A percentile compares a stretch with the other conserved stretches of the same genome.
These are phyloP conservation scores for Desmodesmus armatus DNA, from an alignment of 139 green algal species.

Conservation along the genomic window DNA sequence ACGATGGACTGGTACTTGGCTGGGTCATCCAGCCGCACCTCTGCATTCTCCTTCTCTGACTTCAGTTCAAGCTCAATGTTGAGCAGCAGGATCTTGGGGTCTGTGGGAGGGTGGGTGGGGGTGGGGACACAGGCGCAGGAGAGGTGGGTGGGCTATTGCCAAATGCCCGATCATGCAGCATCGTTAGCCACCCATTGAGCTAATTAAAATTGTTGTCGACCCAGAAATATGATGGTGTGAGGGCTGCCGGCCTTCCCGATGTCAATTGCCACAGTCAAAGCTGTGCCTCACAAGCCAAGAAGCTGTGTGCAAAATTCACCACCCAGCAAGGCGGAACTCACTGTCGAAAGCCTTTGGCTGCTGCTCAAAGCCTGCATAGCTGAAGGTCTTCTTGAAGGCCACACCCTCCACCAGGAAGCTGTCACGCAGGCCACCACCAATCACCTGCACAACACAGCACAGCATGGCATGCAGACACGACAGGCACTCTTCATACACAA, in stretches of 20 bases:
- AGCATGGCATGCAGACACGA: too few species aligned
- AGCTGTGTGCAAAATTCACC: neutral
- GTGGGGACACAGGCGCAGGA: too few species aligned
- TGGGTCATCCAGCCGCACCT: constrained; percentile 94
- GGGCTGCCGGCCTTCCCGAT: too few species aligned
- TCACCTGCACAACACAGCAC: too few species aligned
- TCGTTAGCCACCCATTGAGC: too few species aligned
- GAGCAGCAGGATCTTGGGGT: constrained; percentile 96
- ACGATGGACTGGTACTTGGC: constrained; percentile 89
- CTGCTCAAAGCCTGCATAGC: constrained; percentile 99
- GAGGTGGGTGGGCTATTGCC: too few species aligned
- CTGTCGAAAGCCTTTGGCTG: constrained; percentile 93
- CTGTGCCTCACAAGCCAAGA: neutral
- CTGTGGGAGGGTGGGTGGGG: constrained; percentile 3
- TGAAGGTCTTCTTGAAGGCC: constrained; percentile 99
- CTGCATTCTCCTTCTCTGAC: constrained; percentile 97
- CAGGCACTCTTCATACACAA: too few species aligned
- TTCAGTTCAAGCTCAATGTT: constrained; percentile 99
- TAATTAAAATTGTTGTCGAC: too few species aligned
- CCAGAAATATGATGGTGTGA: too few species aligned
- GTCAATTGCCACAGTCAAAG: too few species aligned
- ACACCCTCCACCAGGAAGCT: constrained; percentile 98
- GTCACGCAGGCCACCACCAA: constrained; percentile 92
- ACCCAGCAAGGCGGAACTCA: neutral
- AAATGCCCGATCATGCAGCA: too few species aligned